Conservation (phyloP, 2,329 filamentous ascomycete species). For the Trichoderma sp. region DNA sequence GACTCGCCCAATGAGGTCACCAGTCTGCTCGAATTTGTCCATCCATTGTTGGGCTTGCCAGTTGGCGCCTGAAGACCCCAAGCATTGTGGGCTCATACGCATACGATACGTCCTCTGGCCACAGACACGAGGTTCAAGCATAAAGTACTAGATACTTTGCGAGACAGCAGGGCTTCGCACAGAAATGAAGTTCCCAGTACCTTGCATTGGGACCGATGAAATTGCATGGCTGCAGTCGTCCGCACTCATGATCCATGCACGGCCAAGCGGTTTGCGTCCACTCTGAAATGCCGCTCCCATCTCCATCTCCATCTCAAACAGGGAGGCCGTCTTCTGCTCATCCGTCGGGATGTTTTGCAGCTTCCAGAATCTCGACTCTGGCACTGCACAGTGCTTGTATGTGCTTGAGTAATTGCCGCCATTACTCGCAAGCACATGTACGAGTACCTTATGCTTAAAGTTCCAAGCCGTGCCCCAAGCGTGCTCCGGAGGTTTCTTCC, state of each 20-base stretch:
- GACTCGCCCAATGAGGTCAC: neutral
- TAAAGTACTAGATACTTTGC: neutral
- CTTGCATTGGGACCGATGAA: neutral
- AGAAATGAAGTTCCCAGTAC: neutral
- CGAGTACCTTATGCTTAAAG: neutral
- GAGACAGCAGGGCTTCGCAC: accelerated
- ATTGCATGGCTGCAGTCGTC: neutral
- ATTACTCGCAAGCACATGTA: slow-evolving; percentile 1
- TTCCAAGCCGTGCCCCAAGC: neutral
- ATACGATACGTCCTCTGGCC: neutral
- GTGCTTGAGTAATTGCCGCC: neutral
- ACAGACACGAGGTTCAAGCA: neutral
- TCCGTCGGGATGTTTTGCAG: neutral
- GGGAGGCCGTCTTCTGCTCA: neutral
- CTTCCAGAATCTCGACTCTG: neutral
- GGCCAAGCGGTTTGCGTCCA: neutral
- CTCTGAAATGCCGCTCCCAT: neutral
- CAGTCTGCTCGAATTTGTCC: neutral
- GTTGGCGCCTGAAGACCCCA: slow-evolving; percentile 16
- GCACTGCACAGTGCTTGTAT: neutral
- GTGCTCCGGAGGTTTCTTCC: neutral
- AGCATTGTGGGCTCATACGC: neutral
- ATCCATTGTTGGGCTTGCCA: neutral
- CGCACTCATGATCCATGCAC: slow-evolving; percentile 6
- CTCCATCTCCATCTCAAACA: neutral